Conservation (phyloP, 2,329 filamentous ascomycete species). For the Emergomyces orientalis region DNA sequence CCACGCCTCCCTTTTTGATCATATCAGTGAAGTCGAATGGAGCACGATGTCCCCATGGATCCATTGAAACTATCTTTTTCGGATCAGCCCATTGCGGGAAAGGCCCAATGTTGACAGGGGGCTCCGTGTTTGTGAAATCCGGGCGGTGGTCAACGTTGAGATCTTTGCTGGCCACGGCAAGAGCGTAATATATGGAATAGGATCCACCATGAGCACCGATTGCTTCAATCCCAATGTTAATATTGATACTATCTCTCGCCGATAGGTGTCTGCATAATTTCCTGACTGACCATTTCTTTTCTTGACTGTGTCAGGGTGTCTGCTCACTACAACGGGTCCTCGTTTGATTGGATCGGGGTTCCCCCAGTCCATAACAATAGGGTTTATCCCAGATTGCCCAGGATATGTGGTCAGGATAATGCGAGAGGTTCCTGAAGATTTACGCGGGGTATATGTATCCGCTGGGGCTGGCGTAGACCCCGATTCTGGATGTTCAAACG, state of each 20-base stretch:
- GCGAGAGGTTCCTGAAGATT: conserved; percentile 40
- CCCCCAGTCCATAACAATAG: conserved; percentile 83
- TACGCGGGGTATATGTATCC: conserved; percentile 3
- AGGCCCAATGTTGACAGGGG: conserved; percentile 78
- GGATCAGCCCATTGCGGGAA: conserved; percentile 82
- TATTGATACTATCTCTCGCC: neutral
- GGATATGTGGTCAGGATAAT: conserved; percentile 78
- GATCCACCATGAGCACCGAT: conserved; percentile 74
- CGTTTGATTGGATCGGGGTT: conserved; percentile 62
- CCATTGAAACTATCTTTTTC: conserved; percentile 96
- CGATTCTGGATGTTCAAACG: neutral
- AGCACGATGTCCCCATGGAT: conserved; percentile 80
- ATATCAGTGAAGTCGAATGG: conserved; percentile 74
- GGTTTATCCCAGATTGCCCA: conserved; percentile 86
- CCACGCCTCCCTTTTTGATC: conserved; percentile 65
- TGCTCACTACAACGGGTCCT: conserved; percentile 81
- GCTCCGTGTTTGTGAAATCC: conserved; percentile 77
- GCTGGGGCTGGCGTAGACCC: neutral
- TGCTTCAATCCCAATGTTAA: conserved; percentile 34
- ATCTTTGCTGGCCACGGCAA: conserved; percentile 86
- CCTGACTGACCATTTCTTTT: conserved; percentile 63
- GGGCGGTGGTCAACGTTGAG: conserved; percentile 72
- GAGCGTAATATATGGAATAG: conserved; percentile 90
- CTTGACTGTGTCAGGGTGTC: conserved; percentile 64
- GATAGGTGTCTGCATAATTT: neutral